phyloP scores from a whole-genome alignment of 345 rosid genomes.

The Moringa oleifera region DNA sequence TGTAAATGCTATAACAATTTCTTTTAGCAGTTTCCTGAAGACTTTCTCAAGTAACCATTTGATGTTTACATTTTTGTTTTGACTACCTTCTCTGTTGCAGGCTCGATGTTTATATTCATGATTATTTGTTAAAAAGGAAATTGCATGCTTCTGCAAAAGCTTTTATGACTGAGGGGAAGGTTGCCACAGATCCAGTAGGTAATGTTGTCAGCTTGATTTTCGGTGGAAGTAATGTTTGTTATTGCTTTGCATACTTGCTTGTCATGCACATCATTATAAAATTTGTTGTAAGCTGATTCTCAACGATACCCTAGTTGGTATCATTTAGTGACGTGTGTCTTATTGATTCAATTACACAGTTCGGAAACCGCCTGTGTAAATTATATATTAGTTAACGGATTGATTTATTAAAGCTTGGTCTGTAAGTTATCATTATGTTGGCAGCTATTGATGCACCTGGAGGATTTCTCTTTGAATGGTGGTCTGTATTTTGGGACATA shows the following conservation, averaged over 20 bases:
- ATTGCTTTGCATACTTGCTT: background rate
- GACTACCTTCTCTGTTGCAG: slow-evolving; percentile 13
- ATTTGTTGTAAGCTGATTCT: background rate
- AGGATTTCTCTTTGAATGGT: slow-evolving; percentile 79
- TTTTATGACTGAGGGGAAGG: slow-evolving; percentile 68
- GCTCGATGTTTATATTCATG: slow-evolving; percentile 76
- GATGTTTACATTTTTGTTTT: background rate
- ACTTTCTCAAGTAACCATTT: too few relatives aligned
- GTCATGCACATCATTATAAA: too few relatives aligned
- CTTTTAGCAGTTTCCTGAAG: background rate
- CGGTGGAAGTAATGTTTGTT: background rate
- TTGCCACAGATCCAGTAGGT: slow-evolving; percentile 69
- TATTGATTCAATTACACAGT: background rate
- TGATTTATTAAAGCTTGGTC: background rate
- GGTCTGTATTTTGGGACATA: slow-evolving; percentile 82
- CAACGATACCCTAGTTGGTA: background rate
- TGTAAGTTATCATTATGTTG: slow-evolving; percentile 4
- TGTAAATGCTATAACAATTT: slow-evolving; percentile 27
- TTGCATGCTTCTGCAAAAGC: slow-evolving; percentile 62
- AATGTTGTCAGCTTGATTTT: slow-evolving; percentile 19
- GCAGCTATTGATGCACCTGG: slow-evolving; percentile 74
- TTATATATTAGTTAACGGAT: background rate
- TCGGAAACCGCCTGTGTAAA: background rate
- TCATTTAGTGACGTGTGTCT: background rate
- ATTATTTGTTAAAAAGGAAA: slow-evolving; percentile 64